phyloP scores from a whole-genome alignment of 1,139 yeast genomes.

The Debaryomyces coudertii region DNA sequence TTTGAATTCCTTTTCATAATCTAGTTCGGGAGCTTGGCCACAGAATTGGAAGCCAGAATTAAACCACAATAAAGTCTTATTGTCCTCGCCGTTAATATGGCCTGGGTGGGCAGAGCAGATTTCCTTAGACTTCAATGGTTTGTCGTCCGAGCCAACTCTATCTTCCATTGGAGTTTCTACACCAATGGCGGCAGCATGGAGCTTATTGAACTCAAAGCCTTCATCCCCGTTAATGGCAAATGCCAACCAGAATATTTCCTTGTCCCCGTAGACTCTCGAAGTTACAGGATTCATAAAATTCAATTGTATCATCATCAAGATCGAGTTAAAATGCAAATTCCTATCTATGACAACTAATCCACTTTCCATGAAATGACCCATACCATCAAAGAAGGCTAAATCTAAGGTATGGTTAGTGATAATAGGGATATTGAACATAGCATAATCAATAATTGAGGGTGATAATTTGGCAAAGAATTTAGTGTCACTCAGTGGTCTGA shows the following conservation, averaged over 20 bases:
- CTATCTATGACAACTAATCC: slow-evolving; percentile 34
- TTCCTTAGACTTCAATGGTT: slow-evolving; percentile 29
- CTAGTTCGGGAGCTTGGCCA: slow-evolving; percentile 29
- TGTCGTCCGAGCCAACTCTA: slow-evolving; percentile 24
- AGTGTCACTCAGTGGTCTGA: slow-evolving; percentile 29
- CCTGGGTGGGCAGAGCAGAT: slow-evolving; percentile 51
- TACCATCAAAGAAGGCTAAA: slow-evolving; percentile 32
- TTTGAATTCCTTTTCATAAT: slow-evolving; percentile 29
- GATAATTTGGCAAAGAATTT: slow-evolving; percentile 29
- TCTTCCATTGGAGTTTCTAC: slow-evolving; percentile 27
- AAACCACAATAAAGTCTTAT: slow-evolving; percentile 34
- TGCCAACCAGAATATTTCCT: slow-evolving; percentile 40
- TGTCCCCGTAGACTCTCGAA: slow-evolving; percentile 35
- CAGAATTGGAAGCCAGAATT: slow-evolving; percentile 39
- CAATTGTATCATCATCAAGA: slow-evolving; percentile 33
- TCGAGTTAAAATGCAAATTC: slow-evolving; percentile 31
- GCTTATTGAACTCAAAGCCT: slow-evolving; percentile 31
- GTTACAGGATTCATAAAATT: slow-evolving; percentile 30
- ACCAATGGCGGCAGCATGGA: slow-evolving; percentile 36
- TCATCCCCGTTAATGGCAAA: slow-evolving; percentile 39
- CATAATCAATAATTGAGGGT: slow-evolving; percentile 33
- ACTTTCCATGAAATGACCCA: slow-evolving; percentile 37
- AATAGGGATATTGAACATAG: slow-evolving; percentile 36
- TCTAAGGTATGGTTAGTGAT: slow-evolving; percentile 26
- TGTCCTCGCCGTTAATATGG: slow-evolving; percentile 38